Base-by-base conservation (phyloP, 805 yeast genomes). In the Saturnispora quitensis region DNA sequence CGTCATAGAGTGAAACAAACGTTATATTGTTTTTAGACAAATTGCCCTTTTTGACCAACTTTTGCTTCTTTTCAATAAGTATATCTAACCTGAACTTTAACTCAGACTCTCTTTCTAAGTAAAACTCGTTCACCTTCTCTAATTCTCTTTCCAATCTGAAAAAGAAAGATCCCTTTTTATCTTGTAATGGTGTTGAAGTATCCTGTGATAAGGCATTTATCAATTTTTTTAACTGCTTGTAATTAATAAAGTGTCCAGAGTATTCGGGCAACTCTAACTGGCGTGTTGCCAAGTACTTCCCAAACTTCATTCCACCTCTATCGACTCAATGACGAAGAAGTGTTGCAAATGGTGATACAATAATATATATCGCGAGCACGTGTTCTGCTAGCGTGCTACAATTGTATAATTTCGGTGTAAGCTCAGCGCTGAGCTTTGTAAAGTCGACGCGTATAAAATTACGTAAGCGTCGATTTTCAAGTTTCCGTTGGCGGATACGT, bases 191-290 rank as follows among this genome's bases (percentile, higher is more conserved):
- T 54, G 62, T 70, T 43, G 56, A 46, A n/a, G 45, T 48, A 72
- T 67, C 59, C n/a, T 52, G 54, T 7, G 54, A 55, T 45, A 91
- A 72, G 46, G 85, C 84, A 68, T 91, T 91, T 63, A 91, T 91
- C 58, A 90, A 77, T 74, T 91, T 93, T 68, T 91, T 91, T 53
- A 91, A 72, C 3, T 91, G 93, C 71, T 93, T 93, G 70, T 93
- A 93, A 71, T 93, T 89, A 64, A 93, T 91, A 71, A 91, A 93
- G 65, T 88, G 85, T 38, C 91, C 89, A 47, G 95, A 82, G 67
- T 93, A 93, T 68, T 93, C 99, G 10, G 98, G 98, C 53, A 91
- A 73, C 67, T 91, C 97, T 59, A 93, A 74, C 69, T 89, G 97
- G 65, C 97, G 81, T 43, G 95, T 86, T 57, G 96, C 98, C 65